Conservation (phyloP, 1,139 yeast genomes). For the Protomyces gravidus region DNA sequence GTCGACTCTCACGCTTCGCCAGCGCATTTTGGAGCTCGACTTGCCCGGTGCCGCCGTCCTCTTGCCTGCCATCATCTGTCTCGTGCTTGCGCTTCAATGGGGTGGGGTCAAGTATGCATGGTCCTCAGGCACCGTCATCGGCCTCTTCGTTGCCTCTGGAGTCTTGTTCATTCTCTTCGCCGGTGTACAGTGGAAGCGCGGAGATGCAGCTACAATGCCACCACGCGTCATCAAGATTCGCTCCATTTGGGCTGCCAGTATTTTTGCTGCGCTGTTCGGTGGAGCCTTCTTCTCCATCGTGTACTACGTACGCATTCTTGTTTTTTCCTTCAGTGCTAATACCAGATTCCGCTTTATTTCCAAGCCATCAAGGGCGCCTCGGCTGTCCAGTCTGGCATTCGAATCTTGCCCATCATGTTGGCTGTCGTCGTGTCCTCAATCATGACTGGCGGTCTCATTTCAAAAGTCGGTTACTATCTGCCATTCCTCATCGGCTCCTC, state of each 20-base stretch:
- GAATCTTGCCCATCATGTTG: constrained; percentile 53
- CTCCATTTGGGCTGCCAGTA: constrained; percentile 44
- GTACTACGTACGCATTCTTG: constrained; percentile 44
- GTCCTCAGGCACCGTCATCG: constrained; percentile 56
- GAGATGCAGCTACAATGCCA: constrained; percentile 51
- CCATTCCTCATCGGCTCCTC: constrained; percentile 49
- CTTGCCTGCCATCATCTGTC: constrained; percentile 46
- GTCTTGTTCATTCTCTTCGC: constrained; percentile 44
- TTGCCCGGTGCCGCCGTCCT: constrained; percentile 48
- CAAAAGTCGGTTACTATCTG: constrained; percentile 50
- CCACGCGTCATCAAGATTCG: constrained; percentile 44
- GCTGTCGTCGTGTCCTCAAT: constrained; percentile 52
- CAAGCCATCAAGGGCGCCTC: constrained; percentile 50
- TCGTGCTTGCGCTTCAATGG: constrained; percentile 52
- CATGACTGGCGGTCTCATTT: constrained; percentile 48
- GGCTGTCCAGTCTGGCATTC: constrained; percentile 58
- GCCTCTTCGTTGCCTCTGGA: constrained; percentile 55
- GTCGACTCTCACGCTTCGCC: constrained; percentile 37
- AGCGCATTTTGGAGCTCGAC: constrained; percentile 49
- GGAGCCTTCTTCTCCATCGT: constrained; percentile 48
- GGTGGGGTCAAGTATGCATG: constrained; percentile 51
- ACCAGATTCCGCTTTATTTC: constrained; percentile 50
- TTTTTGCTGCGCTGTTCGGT: constrained; percentile 45
- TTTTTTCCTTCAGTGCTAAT: background rate
- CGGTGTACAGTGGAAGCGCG: constrained; percentile 49